Conservation (phyloP, 192 early-diverging fungal genomes). For the Polychytrium aggregatum region DNA sequence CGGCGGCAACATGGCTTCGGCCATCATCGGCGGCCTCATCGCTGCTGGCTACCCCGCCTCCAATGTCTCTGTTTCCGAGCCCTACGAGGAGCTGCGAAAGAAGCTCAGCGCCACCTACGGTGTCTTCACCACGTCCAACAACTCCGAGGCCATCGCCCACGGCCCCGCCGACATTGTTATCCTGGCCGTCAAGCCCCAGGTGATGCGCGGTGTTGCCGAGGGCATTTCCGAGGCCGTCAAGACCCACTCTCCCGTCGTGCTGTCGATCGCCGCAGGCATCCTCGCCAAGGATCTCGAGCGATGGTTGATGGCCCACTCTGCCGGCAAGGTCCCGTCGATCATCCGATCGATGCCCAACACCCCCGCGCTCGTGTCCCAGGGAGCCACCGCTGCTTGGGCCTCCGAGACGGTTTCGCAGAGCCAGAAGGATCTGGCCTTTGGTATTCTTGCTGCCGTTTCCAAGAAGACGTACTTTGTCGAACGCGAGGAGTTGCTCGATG, state of each 20-base stretch:
- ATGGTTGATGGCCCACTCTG: slow-evolving; percentile 46
- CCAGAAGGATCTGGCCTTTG: slow-evolving; percentile 57
- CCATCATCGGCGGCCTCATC: slow-evolving; percentile 82
- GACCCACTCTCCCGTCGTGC: slow-evolving; percentile 51
- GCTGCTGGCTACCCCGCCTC: slow-evolving; percentile 55
- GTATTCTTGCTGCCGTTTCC: slow-evolving; percentile 62
- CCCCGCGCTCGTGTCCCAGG: slow-evolving; percentile 78
- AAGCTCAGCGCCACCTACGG: slow-evolving; percentile 54
- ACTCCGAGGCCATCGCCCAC: slow-evolving; percentile 38
- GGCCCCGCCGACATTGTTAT: slow-evolving; percentile 66
- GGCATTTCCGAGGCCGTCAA: slow-evolving; percentile 39
- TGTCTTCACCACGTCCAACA: slow-evolving; percentile 49
- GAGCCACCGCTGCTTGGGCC: slow-evolving; percentile 78
- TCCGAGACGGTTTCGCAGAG: slow-evolving; percentile 36
- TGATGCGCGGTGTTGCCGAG: slow-evolving; percentile 57
- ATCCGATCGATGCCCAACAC: slow-evolving; percentile 94
- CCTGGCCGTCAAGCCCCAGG: slow-evolving; percentile 87
- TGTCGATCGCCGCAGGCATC: slow-evolving; percentile 88
- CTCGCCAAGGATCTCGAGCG: slow-evolving; percentile 55
- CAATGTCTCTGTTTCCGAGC: slow-evolving; percentile 73
- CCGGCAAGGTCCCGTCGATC: slow-evolving; percentile 31
- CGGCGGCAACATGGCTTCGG: slow-evolving; percentile 92
- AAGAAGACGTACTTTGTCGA: slow-evolving; percentile 78
- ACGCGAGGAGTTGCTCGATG: slow-evolving; percentile 62
- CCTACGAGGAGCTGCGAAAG: slow-evolving; percentile 48